Conservation (phyloP, 2,329 filamentous ascomycete species). For the Pezizomycotina sp. region DNA sequence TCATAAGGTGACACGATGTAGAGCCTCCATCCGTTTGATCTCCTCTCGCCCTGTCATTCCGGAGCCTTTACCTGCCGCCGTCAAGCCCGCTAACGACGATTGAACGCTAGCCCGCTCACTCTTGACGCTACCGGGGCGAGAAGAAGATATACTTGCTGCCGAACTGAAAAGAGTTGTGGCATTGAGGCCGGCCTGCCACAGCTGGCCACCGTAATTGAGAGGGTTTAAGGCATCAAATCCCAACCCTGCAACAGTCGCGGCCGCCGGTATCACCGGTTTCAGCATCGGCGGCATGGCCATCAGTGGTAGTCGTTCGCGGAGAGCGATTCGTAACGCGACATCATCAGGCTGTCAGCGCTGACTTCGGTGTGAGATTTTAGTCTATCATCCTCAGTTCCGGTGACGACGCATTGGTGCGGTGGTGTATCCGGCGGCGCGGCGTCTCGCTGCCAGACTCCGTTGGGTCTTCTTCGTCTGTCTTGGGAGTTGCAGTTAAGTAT, state of each 20-base stretch:
- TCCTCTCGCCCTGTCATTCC: slow-evolving; percentile 23
- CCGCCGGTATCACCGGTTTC: slow-evolving; percentile 15
- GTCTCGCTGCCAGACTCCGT: slow-evolving; percentile 27
- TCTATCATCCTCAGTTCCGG: slow-evolving; percentile 88
- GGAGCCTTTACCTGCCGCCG: slow-evolving; percentile 13
- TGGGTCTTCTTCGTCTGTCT: slow-evolving; percentile 42
- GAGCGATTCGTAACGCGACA: slow-evolving; percentile 73
- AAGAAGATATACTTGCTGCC: slow-evolving; percentile 54
- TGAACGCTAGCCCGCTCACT: slow-evolving; percentile 9
- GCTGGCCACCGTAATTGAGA: slow-evolving; percentile 50
- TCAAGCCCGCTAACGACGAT: slow-evolving; percentile 14
- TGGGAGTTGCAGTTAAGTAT: slow-evolving; percentile 60
- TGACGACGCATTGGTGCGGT: slow-evolving; percentile 61
- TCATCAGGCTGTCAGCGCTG: slow-evolving; percentile 68
- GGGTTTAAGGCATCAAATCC: no score
- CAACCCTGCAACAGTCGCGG: slow-evolving; percentile 24
- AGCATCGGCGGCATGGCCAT: slow-evolving; percentile 55
- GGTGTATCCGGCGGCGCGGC: slow-evolving; percentile 24
- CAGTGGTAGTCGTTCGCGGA: slow-evolving; percentile 86
- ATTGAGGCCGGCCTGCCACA: slow-evolving; percentile 85
- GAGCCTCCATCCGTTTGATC: slow-evolving; percentile 52
- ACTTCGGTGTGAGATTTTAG: slow-evolving; percentile 63
- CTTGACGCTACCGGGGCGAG: slow-evolving; percentile 16
- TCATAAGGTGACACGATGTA: slow-evolving; percentile 96
- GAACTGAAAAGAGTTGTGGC: slow-evolving; percentile 77